Base-by-base conservation (phyloP, 1,139 yeast species). In the Diutina scorzettiae region DNA sequence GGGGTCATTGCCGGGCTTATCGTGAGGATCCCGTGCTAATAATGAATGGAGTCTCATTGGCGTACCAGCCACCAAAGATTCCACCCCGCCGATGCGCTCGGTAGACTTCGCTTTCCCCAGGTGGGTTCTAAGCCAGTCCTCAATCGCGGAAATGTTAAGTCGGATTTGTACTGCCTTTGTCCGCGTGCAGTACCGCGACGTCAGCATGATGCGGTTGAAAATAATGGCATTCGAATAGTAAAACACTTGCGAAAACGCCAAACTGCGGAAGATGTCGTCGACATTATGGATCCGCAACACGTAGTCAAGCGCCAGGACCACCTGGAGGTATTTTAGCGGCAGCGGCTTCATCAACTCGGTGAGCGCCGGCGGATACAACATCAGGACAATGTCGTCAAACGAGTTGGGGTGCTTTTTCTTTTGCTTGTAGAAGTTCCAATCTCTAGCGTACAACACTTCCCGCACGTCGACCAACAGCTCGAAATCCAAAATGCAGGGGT, bases 111-210 rank as follows among this genome's bases (percentile, higher is more conserved):
- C 81, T 48, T 69, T 68, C 54, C 69, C 70, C 58, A 85, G 82
- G 54, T 85, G 91, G 6, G 39, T 23, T 5, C 39, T 17, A 11
- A 34, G 16, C 39, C 39, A 34, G 14, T 34, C 39, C 28, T 34
- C 39, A 21, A 34, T 34, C 91, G 63, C 2, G 84, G 75, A 0
- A 96, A 86, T 17, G 53, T 91, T 91, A 46, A 91, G 71, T 43
- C 97, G 69, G 41, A 91, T 80, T 57, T 91, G 97, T 59, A 91
- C 76, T 0, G 97, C 97, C 49, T 82, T 78, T 2, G 86, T 71
- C 45, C 99, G 71, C 0, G 95, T 76, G 43, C 85, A 70, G 49
- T 82, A 81, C 48, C 70, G 76, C 19, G 81, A 73, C 51, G 73
- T 78, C 28, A 77, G 67, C 43, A 87, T 61, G 30, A 89, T 69